Percentiles rank a stretch among this genome's conserved stretches.
Conservation (phyloP, 2,329 filamentous ascomycete species). For the Escovopsis sp. region DNA sequence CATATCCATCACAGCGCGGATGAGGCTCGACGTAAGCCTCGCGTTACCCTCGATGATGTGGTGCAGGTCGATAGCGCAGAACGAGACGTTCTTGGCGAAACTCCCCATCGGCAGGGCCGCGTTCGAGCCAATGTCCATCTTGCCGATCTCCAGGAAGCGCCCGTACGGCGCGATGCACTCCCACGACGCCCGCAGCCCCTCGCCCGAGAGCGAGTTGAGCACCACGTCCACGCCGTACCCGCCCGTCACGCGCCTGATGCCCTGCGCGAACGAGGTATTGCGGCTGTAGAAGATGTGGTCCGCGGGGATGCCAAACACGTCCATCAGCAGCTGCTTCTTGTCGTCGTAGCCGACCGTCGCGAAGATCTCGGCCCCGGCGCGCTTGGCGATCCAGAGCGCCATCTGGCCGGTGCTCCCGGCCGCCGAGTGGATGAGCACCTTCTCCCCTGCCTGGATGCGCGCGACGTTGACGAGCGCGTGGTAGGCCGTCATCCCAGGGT, state of each 20-base stretch:
- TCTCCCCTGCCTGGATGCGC: slow-evolving; percentile 18
- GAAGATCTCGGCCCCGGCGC: slow-evolving; percentile 13
- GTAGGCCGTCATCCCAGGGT: slow-evolving; percentile 18
- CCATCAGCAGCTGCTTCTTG: slow-evolving; percentile 17
- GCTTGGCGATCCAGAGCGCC: slow-evolving; percentile 15
- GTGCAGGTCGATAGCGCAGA: slow-evolving; percentile 9
- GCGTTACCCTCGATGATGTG: neutral
- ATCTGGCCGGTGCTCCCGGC: slow-evolving; percentile 17
- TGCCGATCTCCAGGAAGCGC: slow-evolving; percentile 21
- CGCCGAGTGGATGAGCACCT: slow-evolving; percentile 20
- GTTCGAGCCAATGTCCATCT: slow-evolving; percentile 13
- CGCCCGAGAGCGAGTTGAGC: slow-evolving; percentile 19
- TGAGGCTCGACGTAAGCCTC: neutral
- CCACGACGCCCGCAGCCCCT: slow-evolving; percentile 17
- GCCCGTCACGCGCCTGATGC: slow-evolving; percentile 13
- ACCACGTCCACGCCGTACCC: slow-evolving; percentile 20
- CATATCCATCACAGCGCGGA: slow-evolving; percentile 6
- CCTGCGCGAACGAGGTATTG: slow-evolving; percentile 14
- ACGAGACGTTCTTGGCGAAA: slow-evolving; percentile 9
- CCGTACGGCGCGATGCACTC: slow-evolving; percentile 21
- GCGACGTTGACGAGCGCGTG: slow-evolving; percentile 7
- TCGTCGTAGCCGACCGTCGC: slow-evolving; percentile 10
- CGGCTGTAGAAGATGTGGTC: slow-evolving; percentile 19
- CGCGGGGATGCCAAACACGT: slow-evolving; percentile 13
- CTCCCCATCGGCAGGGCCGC: slow-evolving; percentile 5